Conservation (phyloP, 306 rosid species). For the Trifolium dubium region DNA sequence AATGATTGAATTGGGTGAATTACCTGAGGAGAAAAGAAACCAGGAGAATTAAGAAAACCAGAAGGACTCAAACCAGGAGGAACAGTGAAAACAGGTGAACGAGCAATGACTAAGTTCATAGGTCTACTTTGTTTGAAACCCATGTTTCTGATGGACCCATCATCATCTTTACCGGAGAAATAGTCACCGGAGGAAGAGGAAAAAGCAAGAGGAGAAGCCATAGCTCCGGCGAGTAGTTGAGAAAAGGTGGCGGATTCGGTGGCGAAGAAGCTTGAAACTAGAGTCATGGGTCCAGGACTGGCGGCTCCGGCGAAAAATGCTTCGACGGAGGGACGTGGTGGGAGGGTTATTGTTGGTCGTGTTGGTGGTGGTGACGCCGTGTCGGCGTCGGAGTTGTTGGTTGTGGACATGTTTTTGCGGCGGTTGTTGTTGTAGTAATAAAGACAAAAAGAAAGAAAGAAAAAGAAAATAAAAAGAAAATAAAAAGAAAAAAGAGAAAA, state of each 20-base stretch:
- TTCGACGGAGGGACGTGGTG: conserved; percentile 85
- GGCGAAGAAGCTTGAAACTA: conserved; percentile 82
- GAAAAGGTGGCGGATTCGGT: conserved; percentile 61
- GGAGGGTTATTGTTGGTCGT: conserved; percentile 82
- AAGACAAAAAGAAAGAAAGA: not conserved
- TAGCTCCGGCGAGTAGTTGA: conserved; percentile 97
- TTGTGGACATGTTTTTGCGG: conserved; percentile 51
- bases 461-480: not conserved
- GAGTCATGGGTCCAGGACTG: conserved; percentile 98
- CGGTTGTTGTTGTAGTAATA: not conserved
- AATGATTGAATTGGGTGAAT: not conserved
- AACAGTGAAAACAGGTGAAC: conserved; percentile 74
- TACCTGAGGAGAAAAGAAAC: conserved; percentile 91
- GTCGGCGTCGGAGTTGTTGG: conserved; percentile 10
- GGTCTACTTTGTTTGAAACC: conserved; percentile 90
- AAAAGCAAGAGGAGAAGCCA: conserved; percentile 85
- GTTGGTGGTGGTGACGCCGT: conserved; percentile 43
- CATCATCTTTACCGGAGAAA: conserved; percentile 45
- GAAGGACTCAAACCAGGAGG: conserved; percentile 92
- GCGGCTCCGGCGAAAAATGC: conserved; percentile 71
- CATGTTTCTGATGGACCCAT: conserved; percentile 48
- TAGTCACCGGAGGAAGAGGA: conserved; percentile 35
- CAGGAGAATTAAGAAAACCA: conserved; percentile 91
- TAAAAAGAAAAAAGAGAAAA: not conserved
- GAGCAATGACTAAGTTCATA: conserved; percentile 75